Evolutionary conservation across 805 yeast species (phyloP).

Genomic region (Kurtzmaniella cleridarum): DNA sequence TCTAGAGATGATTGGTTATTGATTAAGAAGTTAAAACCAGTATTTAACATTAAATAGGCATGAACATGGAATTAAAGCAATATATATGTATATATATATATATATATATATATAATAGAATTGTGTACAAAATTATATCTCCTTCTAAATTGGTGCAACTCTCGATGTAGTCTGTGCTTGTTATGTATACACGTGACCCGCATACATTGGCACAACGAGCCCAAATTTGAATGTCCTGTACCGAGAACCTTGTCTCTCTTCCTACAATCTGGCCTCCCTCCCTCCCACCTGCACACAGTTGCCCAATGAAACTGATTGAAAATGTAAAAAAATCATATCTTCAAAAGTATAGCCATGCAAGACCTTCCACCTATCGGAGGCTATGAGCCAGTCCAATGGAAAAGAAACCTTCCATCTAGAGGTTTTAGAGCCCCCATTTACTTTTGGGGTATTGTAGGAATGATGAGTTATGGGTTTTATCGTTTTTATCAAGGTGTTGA

Average conservation of each 20-base stretch:
- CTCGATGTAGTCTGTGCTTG: too few relatives aligned
- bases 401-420: slow-evolving; percentile 76
- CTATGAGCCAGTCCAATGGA: slow-evolving; percentile 84
- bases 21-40: slow-evolving; percentile 79
- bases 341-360: slow-evolving; percentile 38
- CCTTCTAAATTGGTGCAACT: too few relatives aligned
- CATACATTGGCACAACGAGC: too few relatives aligned
- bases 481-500: slow-evolving; percentile 59
- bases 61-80: background rate
- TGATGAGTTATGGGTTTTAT: slow-evolving; percentile 71
- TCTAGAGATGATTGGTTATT: slow-evolving; percentile 94
- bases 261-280: too few relatives aligned
- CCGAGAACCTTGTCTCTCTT: too few relatives aligned
- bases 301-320: background rate
- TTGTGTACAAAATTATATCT: too few relatives aligned
- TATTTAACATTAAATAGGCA: slow-evolving; percentile 72
- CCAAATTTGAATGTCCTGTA: too few relatives aligned
- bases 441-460: slow-evolving; percentile 56
- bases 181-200: too few relatives aligned
- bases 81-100: background rate
- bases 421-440: slow-evolving; percentile 78
- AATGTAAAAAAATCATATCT: background rate
- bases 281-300: background rate
- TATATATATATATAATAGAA: background rate
- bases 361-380: slow-evolving; percentile 87